Evolutionary conservation across 108 stramenopile species (phyloP).

Genomic region (Conticribra weissflogii): DNA sequence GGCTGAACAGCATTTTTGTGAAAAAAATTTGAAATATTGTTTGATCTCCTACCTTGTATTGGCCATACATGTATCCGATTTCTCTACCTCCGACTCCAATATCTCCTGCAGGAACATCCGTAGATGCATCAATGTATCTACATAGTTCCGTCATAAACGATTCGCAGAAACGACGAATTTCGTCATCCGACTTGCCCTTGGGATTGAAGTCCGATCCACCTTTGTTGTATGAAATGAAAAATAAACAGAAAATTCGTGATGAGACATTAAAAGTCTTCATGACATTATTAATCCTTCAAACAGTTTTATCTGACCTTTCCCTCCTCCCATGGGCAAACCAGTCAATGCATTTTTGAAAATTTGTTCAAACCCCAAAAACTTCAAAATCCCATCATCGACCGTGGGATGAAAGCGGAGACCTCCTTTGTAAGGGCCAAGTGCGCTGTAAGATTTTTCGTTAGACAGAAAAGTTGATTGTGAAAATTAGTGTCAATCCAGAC

Average conservation of each 20-base stretch:
- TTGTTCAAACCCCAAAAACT: slow-evolving; percentile 87
- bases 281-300: not conserved
- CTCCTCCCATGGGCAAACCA: slow-evolving; percentile 64
- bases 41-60: slow-evolving; percentile 70
- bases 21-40: too few species aligned
- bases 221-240: not conserved
- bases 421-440: slow-evolving; percentile 95
- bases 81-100: slow-evolving; percentile 87
- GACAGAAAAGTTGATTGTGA: too few species aligned
- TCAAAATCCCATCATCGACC: slow-evolving; percentile 83
- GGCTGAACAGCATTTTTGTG: too few species aligned
- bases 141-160: slow-evolving; percentile 78
- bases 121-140: slow-evolving; percentile 70
- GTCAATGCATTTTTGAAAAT: slow-evolving; percentile 87
- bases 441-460: too few species aligned
- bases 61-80: slow-evolving; percentile 84
- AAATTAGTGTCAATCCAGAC: too few species aligned
- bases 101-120: slow-evolving; percentile 88
- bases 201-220: slow-evolving; percentile 87
- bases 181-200: slow-evolving; percentile 77
- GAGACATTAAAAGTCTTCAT: too few species aligned
- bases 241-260: not conserved
- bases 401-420: slow-evolving; percentile 92
- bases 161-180: slow-evolving; percentile 82
- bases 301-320: slow-evolving; percentile 21